A percentile compares a stretch with the other conserved stretches of the same genome.
Evolutionary conservation across 2,329 filamentous ascomycete species (phyloP).

Genomic region (Tolypocladium endophyticum): DNA sequence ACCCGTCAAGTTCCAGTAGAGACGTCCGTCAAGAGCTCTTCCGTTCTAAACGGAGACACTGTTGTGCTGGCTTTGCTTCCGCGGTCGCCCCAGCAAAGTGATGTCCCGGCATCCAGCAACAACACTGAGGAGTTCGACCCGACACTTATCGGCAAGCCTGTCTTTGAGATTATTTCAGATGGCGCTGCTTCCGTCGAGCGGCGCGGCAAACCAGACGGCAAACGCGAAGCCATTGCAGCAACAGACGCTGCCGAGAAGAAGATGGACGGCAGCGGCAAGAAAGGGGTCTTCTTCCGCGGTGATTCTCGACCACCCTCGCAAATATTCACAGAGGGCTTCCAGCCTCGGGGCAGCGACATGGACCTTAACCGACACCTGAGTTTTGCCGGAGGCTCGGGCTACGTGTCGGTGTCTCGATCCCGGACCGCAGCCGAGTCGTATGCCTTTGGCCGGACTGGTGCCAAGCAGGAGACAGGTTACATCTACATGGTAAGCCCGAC

Average conservation of each 20-base stretch:
- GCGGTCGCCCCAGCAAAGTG: not conserved
- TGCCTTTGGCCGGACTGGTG: not conserved
- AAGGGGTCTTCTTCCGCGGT: not conserved
- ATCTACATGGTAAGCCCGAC: not conserved
- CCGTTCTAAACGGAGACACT: not conserved
- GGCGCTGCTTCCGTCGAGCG: not conserved
- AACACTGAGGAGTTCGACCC: not conserved
- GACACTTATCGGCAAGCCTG: not conserved
- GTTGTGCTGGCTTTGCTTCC: not conserved
- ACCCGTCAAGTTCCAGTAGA: not conserved
- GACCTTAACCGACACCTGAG: not conserved
- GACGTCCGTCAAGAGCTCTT: not conserved
- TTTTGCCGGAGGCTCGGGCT: not conserved
- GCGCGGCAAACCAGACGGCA: not conserved
- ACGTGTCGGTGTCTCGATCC: not conserved
- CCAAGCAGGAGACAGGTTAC: not conserved
- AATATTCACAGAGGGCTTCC: not conserved
- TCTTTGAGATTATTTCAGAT: not conserved
- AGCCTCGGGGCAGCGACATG: not conserved
- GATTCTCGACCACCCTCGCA: not conserved
- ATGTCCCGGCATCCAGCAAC: not conserved
- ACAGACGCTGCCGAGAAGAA: not conserved
- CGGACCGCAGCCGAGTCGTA: not conserved
- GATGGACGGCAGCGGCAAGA: not conserved
- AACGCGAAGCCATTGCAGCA: not conserved